Conservation (phyloP, 2,329 filamentous ascomycete genomes). For the Orbilia brochopaga region DNA sequence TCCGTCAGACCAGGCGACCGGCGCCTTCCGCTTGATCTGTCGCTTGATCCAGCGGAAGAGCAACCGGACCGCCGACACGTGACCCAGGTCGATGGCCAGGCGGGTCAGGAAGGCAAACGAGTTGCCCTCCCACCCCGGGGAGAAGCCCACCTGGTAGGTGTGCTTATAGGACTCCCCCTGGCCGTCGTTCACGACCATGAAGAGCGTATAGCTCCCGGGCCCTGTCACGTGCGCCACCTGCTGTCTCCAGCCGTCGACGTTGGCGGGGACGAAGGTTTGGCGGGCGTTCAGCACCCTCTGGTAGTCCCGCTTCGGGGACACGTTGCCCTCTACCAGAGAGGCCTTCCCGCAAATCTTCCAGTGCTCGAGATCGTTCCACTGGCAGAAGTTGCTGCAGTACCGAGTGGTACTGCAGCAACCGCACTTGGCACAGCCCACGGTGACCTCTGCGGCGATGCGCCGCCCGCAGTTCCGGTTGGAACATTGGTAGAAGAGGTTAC, state of each 20-base stretch:
- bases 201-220: constrained; percentile 26
- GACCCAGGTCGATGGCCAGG: constrained; percentile 21
- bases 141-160: constrained; percentile 25
- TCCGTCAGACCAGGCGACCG: constrained; percentile 10
- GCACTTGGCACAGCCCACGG: constrained; percentile 15
- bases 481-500: constrained; percentile 30
- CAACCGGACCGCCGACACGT: constrained; percentile 14
- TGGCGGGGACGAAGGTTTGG: constrained; percentile 18
- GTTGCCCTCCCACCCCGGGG: constrained; percentile 28
- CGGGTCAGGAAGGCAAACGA: constrained; percentile 25
- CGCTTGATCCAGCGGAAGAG: constrained; percentile 30
- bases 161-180: constrained; percentile 8
- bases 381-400: constrained; percentile 28
- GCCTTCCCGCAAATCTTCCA: constrained; percentile 21
- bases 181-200: constrained; percentile 24
- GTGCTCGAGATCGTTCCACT: constrained; percentile 20
- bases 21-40: constrained; percentile 28
- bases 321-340: constrained; percentile 11
- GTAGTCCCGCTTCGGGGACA: background rate
- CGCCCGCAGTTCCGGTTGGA: constrained; percentile 22
- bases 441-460: constrained; percentile 21
- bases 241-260: constrained; percentile 25
- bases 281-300: background rate
- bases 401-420: constrained; percentile 26
- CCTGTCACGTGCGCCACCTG: constrained; percentile 20